Conservation (phyloP, 2,329 filamentous ascomycete species). For the Neopestalotiopsis sp. region DNA sequence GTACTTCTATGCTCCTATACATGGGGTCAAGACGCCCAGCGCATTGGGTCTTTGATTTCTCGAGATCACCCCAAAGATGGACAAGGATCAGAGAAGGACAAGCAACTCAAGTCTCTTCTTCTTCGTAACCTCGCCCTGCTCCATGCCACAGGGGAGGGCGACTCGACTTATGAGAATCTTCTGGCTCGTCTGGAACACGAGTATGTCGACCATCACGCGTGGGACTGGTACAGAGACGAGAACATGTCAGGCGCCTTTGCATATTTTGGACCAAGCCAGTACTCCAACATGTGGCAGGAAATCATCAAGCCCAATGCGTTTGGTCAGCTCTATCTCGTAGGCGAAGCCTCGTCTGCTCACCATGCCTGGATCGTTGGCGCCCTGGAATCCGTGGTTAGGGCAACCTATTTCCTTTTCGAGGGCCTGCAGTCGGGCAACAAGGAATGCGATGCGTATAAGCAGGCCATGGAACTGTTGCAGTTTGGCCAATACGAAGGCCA, state of each 20-base stretch:
- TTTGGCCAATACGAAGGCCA: background rate
- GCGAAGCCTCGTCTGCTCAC: conserved; percentile 35
- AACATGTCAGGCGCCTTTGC: conserved; percentile 38
- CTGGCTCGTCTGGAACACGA: conserved; percentile 7
- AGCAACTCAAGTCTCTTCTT: conserved; percentile 32
- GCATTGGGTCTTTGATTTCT: conserved; percentile 34
- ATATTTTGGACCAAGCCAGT: conserved; percentile 39
- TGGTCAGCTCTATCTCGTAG: conserved; percentile 31
- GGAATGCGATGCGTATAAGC: background rate
- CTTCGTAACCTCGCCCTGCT: conserved; percentile 34
- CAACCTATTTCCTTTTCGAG: conserved; percentile 5
- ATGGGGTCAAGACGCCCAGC: conserved; percentile 40
- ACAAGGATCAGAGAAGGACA: conserved; percentile 21
- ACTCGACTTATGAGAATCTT: conserved; percentile 2
- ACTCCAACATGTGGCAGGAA: conserved; percentile 31
- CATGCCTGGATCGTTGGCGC: conserved; percentile 40
- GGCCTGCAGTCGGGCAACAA: background rate
- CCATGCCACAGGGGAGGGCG: conserved; percentile 23
- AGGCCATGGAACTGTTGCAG: background rate
- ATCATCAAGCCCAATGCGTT: conserved; percentile 28
- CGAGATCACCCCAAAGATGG: conserved; percentile 18
- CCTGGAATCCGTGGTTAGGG: conserved; percentile 31
- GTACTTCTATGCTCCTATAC: conserved; percentile 43
- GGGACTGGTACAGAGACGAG: conserved; percentile 36
- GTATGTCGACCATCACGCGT: conserved; percentile 32